Base-by-base conservation (phyloP, 78 protist species). In the Capsaspora owczarzaki region DNA sequence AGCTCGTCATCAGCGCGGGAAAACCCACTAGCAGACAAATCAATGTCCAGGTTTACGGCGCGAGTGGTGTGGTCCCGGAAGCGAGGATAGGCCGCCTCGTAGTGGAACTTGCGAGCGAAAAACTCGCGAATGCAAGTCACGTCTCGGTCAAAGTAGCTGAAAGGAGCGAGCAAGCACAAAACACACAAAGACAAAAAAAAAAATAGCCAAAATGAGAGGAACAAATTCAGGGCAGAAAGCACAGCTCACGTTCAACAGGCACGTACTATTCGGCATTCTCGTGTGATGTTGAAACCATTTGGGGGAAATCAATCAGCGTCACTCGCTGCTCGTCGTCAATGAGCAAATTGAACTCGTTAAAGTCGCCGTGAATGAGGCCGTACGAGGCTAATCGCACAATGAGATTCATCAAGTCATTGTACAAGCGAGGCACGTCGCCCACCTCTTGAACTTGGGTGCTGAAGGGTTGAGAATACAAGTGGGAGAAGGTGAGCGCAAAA, bases 351-450 rank as follows among this genome's bases (percentile, higher is more conserved):
- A 97, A 98, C 78, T 98, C 99, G 80, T 98, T 98, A 87, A 95
- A 97, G 81, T 98, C 99, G 43, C 99, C 89, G 75, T 98, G 99
- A 80, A 98, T 88, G n/a, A 98, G 81, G 1, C 99, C 99, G 43
- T 77, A 61, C 47, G 66, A 38, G 16, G 96, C 98, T 12, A 96
- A 41, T 20, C 82, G 77, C 53, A 76, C 4, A 1, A 94, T 70
- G 5, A 97, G 79, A 16, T 88, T 90, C 89, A 95, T 88, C 20
- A 94, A 60, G 1, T 61, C 42, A 33, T 53, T 60, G 69, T 82
- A 91, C 4, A 96, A 91, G 2, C 2, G 12, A 23, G 70, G 77
- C 2, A 97, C 94, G 78, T 94, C 79, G 46, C 61, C 85, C 2
- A 93, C 31, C 29, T 77, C 78, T 1, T 49, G 44, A 40, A 94